Evolutionary conservation across 2,329 filamentous ascomycete species (phyloP), one percentile per base, ranked within the genome.

Genomic region (Aphanocladium album): DNA sequence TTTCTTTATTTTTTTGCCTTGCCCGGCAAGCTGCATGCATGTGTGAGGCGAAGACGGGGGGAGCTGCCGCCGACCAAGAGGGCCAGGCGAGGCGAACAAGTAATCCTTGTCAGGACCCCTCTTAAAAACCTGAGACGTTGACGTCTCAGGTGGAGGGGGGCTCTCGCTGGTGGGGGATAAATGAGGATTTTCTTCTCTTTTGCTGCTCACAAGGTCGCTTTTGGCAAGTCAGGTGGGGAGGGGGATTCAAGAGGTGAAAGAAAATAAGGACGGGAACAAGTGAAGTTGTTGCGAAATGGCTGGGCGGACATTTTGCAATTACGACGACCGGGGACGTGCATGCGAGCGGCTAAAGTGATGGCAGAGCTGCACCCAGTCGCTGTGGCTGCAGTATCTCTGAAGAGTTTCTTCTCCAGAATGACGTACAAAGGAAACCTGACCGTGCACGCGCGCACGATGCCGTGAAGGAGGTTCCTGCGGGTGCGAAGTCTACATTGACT

Each of bases 91-190:
- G 45, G 30, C 46, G 33, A 58, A 58, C 30, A 43, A 58, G 21
- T 12, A 57, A 30, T 19, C 35, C 46, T 41, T 39, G 43, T n/a
- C 43, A 19, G 5, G 25, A 8, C 56, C 52, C 56, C 52, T 60
- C 60, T 43, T 54, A 27, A 25, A 49, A 47, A 64, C 63, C 63
- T 64, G 63, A 64, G 63, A 64, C 63, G 63, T 60, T 17, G 16
- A 50, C 62, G 63, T 64, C 63, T 64, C 63, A 64, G 63, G 63
- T 64, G 63, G 54, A 19, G 45, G 47, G 37, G 43, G 53, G 53
- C 39, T 27, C 19, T 27, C 19, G 30, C 11, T 50, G 46, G 39
- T 45, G 46, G 56, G n/a, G 37, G 56, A 45, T 6, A 16, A 14
- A 49, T 19, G 57, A 52, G 27, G 33, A 37, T 60, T 51, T 19